These are phyloP conservation scores for Candida tammaniensis DNA, from an alignment of 805 yeast species.

Conservation along the genomic window DNA sequence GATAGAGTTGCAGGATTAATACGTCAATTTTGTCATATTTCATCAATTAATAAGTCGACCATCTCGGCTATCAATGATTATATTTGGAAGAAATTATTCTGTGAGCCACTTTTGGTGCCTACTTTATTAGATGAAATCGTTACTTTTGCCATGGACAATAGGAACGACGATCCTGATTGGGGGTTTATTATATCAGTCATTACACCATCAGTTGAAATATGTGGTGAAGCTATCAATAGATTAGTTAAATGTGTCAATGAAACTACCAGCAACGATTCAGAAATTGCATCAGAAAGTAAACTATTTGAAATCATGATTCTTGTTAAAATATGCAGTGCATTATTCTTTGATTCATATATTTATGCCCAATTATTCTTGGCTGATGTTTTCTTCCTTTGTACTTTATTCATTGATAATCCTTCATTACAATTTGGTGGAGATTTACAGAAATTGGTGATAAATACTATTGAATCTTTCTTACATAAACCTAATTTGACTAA, in stretches of 20 bases:
- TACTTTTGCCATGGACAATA: constrained; percentile 69
- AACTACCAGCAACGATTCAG: constrained; percentile 42
- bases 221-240: constrained; percentile 60
- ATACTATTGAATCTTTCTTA: constrained; percentile 67
- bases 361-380: constrained; percentile 65
- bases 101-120: constrained; percentile 57
- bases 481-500: constrained; percentile 51
- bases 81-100: constrained; percentile 65
- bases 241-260: constrained; percentile 53
- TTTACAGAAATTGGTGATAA: constrained; percentile 59
- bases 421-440: constrained; percentile 56
- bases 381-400: constrained; percentile 65
- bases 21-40: constrained; percentile 57
- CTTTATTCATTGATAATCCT: constrained; percentile 55
- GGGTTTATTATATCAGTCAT: constrained; percentile 59
- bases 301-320: constrained; percentile 74
- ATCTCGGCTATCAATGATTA: constrained; percentile 54
- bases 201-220: constrained; percentile 71
- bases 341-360: constrained; percentile 67
- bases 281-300: constrained; percentile 40
- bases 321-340: constrained; percentile 57
- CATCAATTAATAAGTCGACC: constrained; percentile 47
- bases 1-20: constrained; percentile 59
- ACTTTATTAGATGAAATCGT: constrained; percentile 71
- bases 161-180: constrained; percentile 74